These are phyloP conservation scores for Diaporthe sp. DNA, from an alignment of 2,329 filamentous ascomycete species.

Conservation along the genomic window DNA sequence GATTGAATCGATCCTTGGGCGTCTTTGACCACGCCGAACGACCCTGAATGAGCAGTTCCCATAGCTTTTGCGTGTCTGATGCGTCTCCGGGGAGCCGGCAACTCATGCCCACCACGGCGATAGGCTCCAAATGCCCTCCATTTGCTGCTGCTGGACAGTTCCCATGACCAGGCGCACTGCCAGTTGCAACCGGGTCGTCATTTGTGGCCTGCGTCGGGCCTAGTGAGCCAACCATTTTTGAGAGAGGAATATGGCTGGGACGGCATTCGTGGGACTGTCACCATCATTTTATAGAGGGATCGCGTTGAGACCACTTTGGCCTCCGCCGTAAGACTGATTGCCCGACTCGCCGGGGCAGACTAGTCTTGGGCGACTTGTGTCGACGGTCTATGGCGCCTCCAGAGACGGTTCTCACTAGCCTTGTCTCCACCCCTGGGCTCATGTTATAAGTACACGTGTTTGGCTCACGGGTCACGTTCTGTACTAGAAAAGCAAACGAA, in stretches of 20 bases:
- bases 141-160: neutral
- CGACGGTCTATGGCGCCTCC: too few relatives aligned
- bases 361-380: too few relatives aligned
- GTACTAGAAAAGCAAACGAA: neutral
- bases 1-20: conserved; percentile 7
- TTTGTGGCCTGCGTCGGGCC: neutral
- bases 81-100: conserved; percentile 54
- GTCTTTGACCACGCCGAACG: conserved; percentile 17
- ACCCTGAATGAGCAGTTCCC: conserved; percentile 41
- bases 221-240: neutral
- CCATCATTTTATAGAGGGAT: neutral
- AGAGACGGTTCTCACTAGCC: too few relatives aligned
- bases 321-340: too few relatives aligned
- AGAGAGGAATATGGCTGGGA: neutral
- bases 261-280: too few relatives aligned
- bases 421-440: neutral
- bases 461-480: neutral
- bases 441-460: neutral
- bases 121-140: conserved; percentile 12
- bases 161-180: neutral
- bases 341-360: too few relatives aligned
- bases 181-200: neutral
- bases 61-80: conserved; percentile 50
- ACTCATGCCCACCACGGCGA: conserved; percentile 38
- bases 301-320: neutral